These are phyloP conservation scores for Solanum pennellii DNA, from an alignment of 257 asterid species.

Conservation along the genomic window DNA sequence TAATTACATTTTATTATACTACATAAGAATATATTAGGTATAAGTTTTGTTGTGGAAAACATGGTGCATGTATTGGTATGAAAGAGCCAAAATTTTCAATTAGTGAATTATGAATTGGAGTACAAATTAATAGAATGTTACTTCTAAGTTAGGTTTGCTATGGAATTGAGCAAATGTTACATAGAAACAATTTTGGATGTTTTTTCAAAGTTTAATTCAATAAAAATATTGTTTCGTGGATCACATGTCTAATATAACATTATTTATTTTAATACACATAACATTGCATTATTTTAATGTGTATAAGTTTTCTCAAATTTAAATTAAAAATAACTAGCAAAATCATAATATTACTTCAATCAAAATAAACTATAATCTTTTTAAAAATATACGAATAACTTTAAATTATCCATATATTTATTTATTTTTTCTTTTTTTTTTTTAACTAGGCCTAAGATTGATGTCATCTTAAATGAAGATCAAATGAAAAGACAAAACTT, in stretches of 20 bases:
- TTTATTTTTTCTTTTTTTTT: accelerated
- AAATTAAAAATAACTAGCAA: neutral
- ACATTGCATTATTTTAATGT: too few species aligned
- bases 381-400: neutral
- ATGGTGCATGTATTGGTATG: neutral
- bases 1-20: neutral
- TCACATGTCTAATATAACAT: neutral
- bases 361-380: neutral
- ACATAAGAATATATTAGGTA: too few species aligned
- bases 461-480: neutral
- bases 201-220: neutral
- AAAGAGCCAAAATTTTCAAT: neutral
- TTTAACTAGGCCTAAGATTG: neutral
- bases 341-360: too few species aligned
- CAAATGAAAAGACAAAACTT: too few species aligned
- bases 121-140: neutral
- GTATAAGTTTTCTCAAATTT: neutral
- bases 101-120: neutral
- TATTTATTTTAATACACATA: neutral
- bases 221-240: neutral
- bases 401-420: neutral
- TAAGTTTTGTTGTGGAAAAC: neutral
- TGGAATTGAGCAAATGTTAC: neutral
- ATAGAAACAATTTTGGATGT: neutral
- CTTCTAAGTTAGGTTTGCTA: neutral